Evolutionary conservation across 805 yeast genomes (phyloP), one percentile per base, ranked within the genome.

Genomic region (Candida pseudofarinosa): DNA sequence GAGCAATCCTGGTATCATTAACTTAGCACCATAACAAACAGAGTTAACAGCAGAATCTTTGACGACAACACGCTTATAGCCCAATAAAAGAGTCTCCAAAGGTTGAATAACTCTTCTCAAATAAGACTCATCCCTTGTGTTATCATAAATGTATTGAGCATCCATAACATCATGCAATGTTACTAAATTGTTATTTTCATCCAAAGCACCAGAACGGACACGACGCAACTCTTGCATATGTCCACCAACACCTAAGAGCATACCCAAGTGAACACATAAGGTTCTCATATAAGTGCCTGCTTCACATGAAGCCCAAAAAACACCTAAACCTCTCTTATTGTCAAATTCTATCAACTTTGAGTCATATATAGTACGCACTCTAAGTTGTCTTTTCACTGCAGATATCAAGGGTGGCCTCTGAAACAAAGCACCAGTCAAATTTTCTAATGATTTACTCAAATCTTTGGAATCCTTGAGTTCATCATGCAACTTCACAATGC

Each of bases 271-370:
- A 44, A 93, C 99, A 84, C 99, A 93, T 58, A 93, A 75, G 39
- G 99, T 93, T 80, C 99, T 86, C 97, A 93, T 93, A 73, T 93
- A 93, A 47, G 99, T 93, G 73, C 99, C 99, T 48, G 99, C 99
- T 76, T 93, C 99, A 79, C 99, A 93, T 34, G 96, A 86, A 46
- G 98, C 99, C 99, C 99, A 93, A 76, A 93, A 93, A 30, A 93
- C 98, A 74, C 96, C 96, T 49, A 93, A 77, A 57, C 93, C 91
- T 70, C 98, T 85, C 72, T 93, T 90, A 71, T 89, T 86, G 73
- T 90, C 99, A 61, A 93, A 93, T 72, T 93, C 99, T 59, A 93
- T 81, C 64, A 93, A 77, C 53, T 91, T 89, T 50, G 97, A 87
- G 63, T 93, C 98, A 69, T 93, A 93, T 63, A 93, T 90, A 51